These are phyloP conservation scores for Chrysoporthe cubensis DNA, from an alignment of 2,329 filamentous ascomycete species.

Conservation along the genomic window DNA sequence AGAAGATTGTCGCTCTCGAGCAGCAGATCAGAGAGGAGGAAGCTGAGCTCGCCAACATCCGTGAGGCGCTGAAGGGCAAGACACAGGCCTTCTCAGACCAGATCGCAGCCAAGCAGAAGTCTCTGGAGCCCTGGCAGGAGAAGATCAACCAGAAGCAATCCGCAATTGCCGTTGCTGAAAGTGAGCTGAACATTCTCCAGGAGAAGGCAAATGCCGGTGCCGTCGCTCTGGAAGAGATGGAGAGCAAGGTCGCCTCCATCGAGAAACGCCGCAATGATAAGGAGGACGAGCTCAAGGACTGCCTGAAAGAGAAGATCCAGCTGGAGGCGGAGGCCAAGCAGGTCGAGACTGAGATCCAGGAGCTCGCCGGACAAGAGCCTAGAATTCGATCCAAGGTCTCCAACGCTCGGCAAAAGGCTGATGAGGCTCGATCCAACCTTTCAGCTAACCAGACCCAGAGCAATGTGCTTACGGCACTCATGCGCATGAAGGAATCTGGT, in stretches of 20 bases:
- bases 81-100: conserved; percentile 93
- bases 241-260: conserved; percentile 76
- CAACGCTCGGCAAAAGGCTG: conserved; percentile 88
- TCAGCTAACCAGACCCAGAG: conserved; percentile 90
- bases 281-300: conserved; percentile 73
- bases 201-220: conserved; percentile 89
- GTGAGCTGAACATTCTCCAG: conserved; percentile 86
- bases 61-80: conserved; percentile 89
- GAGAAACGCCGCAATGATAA: conserved; percentile 74
- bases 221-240: conserved; percentile 79
- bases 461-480: conserved; percentile 87
- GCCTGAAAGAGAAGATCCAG: conserved; percentile 70
- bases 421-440: conserved; percentile 90
- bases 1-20: conserved; percentile 79
- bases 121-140: conserved; percentile 92
- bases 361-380: conserved; percentile 77
- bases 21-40: conserved; percentile 78
- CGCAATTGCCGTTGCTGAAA: conserved; percentile 90
- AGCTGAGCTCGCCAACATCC: conserved; percentile 78
- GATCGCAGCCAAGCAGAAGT: conserved; percentile 90
- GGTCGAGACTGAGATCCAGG: conserved; percentile 72
- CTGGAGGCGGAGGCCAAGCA: conserved; percentile 76
- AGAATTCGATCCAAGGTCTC: conserved; percentile 84
- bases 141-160: conserved; percentile 98
- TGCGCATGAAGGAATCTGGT: conserved; percentile 94